Conservation (phyloP, 2,329 filamentous ascomycete species). For the Elsinoe necatrix region DNA sequence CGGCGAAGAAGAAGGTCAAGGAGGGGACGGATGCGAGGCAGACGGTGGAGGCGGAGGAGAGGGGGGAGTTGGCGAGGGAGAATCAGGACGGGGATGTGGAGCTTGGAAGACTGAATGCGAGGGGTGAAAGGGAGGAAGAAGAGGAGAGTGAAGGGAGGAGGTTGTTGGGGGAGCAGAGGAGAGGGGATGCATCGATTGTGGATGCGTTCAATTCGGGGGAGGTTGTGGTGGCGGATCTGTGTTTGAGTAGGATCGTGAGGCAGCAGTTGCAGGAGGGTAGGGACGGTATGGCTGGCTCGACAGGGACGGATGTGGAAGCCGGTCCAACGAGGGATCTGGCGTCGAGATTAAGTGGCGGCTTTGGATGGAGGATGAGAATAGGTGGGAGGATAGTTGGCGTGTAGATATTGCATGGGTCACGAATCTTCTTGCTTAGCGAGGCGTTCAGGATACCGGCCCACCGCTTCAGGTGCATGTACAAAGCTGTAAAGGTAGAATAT, state of each 20-base stretch:
- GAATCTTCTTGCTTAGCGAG: constrained; percentile 6
- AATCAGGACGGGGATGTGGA: constrained; percentile 34
- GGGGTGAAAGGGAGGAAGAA: constrained; percentile 24
- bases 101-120: constrained; percentile 24
- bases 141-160: constrained; percentile 17
- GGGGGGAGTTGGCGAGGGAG: constrained; percentile 35
- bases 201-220: constrained; percentile 41
- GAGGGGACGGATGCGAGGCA: constrained; percentile 35
- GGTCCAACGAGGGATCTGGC: constrained; percentile 15
- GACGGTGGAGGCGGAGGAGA: constrained; percentile 53
- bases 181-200: constrained; percentile 30
- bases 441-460: constrained; percentile 1
- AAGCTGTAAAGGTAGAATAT: not conserved
- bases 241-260: constrained; percentile 34
- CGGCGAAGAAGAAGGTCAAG: constrained; percentile 44
- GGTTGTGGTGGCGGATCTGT: constrained; percentile 38
- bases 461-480: not conserved
- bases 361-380: constrained; percentile 15
- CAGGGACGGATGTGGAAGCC: constrained; percentile 2
- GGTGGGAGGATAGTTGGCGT: constrained; percentile 17
- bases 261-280: constrained; percentile 35
- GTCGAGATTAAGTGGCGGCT: constrained; percentile 17
- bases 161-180: constrained; percentile 18
- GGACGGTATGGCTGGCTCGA: constrained; percentile 22
- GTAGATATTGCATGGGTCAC: constrained; percentile 10